phyloP scores from a whole-genome alignment of 2,329 filamentous ascomycete species.

The Cercospora sp. region DNA sequence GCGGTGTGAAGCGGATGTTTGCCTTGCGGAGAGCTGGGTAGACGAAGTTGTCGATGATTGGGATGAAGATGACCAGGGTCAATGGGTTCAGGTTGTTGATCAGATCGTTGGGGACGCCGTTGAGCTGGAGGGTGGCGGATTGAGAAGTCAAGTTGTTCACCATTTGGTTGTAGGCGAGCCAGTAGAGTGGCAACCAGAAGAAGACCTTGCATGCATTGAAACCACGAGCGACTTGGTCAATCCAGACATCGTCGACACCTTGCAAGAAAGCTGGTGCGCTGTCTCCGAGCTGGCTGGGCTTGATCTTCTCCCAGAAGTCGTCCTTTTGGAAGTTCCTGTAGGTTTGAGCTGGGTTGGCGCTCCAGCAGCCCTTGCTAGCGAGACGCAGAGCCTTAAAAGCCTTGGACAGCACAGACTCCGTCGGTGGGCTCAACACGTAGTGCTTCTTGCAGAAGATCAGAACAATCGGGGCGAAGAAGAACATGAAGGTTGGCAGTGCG shows the following conservation, averaged over 20 bases:
- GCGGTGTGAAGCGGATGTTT: slow-evolving; percentile 47
- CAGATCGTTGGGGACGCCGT: slow-evolving; percentile 51
- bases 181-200: slow-evolving; percentile 54
- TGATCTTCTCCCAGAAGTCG: slow-evolving; percentile 66
- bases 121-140: slow-evolving; percentile 44
- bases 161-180: slow-evolving; percentile 60
- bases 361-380: slow-evolving; percentile 60
- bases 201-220: slow-evolving; percentile 70
- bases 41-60: slow-evolving; percentile 47
- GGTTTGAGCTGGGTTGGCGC: slow-evolving; percentile 60
- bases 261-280: slow-evolving; percentile 68
- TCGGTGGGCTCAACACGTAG: slow-evolving; percentile 64
- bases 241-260: slow-evolving; percentile 79
- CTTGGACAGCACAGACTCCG: slow-evolving; percentile 68
- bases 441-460: slow-evolving; percentile 45
- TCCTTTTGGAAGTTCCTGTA: slow-evolving; percentile 56
- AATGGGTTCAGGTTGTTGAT: slow-evolving; percentile 41
- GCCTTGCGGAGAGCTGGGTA: slow-evolving; percentile 49
- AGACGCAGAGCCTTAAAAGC: slow-evolving; percentile 62
- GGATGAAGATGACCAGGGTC: slow-evolving; percentile 46
- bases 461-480: slow-evolving; percentile 61
- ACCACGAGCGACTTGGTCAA: slow-evolving; percentile 69
- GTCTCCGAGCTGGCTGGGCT: slow-evolving; percentile 62
- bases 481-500: slow-evolving; percentile 62
- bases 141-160: slow-evolving; percentile 52